Evolutionary conservation across 1,284 basidiomycete species (phyloP).

Genomic region (Cutaneotrichosporon curvatum): DNA sequence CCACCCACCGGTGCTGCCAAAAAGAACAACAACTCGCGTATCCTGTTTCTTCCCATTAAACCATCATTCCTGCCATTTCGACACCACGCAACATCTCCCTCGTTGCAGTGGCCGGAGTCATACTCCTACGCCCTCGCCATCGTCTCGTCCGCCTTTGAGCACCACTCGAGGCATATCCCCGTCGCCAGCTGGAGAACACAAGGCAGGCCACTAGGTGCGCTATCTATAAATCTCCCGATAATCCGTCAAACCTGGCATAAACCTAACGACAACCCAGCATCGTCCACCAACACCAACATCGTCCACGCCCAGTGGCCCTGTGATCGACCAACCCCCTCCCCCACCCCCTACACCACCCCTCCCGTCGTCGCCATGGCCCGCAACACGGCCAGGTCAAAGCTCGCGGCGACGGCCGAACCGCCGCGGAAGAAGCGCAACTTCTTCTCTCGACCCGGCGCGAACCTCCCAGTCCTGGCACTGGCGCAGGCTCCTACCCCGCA

Average conservation of each 20-base stretch:
- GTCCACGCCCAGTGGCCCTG: not conserved
- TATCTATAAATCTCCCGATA: too few species aligned
- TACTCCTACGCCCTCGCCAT: too few species aligned
- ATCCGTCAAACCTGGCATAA: too few species aligned
- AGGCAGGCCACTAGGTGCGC: too few species aligned
- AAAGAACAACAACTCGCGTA: not conserved
- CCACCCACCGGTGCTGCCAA: too few species aligned
- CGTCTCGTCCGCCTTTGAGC: too few species aligned
- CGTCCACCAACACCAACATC: not conserved
- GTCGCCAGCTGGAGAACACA: too few species aligned
- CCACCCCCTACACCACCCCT: not conserved
- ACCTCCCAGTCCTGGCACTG: conserved; percentile 8
- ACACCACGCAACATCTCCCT: too few species aligned
- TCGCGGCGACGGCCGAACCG: not conserved
- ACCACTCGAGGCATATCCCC: too few species aligned
- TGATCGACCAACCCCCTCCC: not conserved
- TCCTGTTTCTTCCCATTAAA: not conserved
- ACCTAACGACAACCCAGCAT: not conserved
- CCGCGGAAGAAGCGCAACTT: conserved; percentile 12
- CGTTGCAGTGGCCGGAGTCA: too few species aligned
- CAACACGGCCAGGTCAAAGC: not conserved
- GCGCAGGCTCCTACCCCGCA: conserved; percentile 2
- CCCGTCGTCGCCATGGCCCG: conserved; percentile 1
- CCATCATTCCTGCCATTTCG: not conserved
- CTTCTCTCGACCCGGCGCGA: conserved; percentile 7